Evolutionary conservation across 441 rosid species (phyloP), one percentile per base, ranked within the genome.

Genomic region (Cnidoscolus chayamansa): DNA sequence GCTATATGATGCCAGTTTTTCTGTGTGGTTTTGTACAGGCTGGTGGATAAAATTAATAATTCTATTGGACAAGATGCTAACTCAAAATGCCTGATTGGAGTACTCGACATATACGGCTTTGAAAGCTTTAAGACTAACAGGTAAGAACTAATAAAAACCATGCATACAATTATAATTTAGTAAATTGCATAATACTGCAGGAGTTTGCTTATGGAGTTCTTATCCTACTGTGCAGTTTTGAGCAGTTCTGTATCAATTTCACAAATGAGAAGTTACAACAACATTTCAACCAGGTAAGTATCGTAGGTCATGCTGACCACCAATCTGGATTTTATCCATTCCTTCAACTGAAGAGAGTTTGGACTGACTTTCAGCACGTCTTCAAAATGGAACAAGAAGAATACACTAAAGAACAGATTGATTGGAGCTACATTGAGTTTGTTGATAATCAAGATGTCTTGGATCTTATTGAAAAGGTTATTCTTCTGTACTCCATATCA

Each of bases 341-440:
- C 4, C 53, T 16, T 53, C 75, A 65, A 72, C 66, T 72, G 17
- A 77, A 75, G 65, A 74, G 60, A 68, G 76, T 71, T 7, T 71
- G 35, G 43, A 17, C 50, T 75, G 62, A 70, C 59, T 72, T 83
- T 69, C 97, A 93, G 98, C 99, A 96, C 10, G 97, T 96, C 74
- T 96, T 95, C 84, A 96, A 95, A 89, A 95, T 91, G 98, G 98
- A 95, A 81, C 99, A 95, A 79, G 98, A 95, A 81, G 97, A 95
- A 79, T 96, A 96, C 79, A 93, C 97, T 56, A 93, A 93, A 80
- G 99, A 95, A 80, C 82, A 87, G 83, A 95, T 95, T 48, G 75
- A 93, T 75, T 95, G 99, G 98, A 95, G 98, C 84, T 90, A 96
- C 88, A 93, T 96, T 74, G 99, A 96, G 76, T 96, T 96, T 79